Base-by-base conservation (phyloP, 2,329 filamentous ascomycete genomes). In the Chrysoporthe cubensis region DNA sequence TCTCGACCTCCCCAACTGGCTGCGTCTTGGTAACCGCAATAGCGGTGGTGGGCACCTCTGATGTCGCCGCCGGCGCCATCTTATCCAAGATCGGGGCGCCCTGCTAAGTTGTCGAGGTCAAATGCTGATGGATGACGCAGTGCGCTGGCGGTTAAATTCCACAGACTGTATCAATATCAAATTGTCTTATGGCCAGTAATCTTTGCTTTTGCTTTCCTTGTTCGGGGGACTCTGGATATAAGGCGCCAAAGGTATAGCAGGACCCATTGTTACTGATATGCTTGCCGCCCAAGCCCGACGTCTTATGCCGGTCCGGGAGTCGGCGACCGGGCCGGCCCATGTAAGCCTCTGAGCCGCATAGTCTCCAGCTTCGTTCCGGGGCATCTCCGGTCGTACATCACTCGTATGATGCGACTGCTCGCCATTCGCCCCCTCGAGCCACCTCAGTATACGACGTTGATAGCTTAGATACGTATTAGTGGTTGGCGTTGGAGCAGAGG, bases 61-160 rank as follows among this genome's bases (percentile, higher is more conserved):
- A 65, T 40, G 61, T 54, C 14, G 62, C 65, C 56, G 66, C 40
- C 44, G 68, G 68, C n/a, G 68, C 62, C 68, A 69, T 69, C 42
- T 43, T 60, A 13, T 34, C 32, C 32, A 6, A 7, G 6, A 16
- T 48, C n/a, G 13, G 21, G 11, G 16, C 34, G 34, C 54, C 14
- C 11, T 54, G 26, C 50, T 34, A 34, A 54, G 50, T 34, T 16
- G 21, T 14, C 26, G 14, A 26, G 26, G 26, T 26, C 13, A 32
- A 32, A 34, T 18, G 3, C 54, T 37, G 54, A 57, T 57, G 6
- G 21, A 6, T 32, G 26, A 54, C 50, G 16, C 50, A 7, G 21
- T 54, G 50, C 13, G 50, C 21, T 32, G 50, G 11, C 26, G 26
- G 32, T 54, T 34, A 13, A 7, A 34, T 37, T n/a, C 26, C n/a